Evolutionary conservation across 306 rosid species (phyloP).

Genomic region (Vicia villosa): DNA sequence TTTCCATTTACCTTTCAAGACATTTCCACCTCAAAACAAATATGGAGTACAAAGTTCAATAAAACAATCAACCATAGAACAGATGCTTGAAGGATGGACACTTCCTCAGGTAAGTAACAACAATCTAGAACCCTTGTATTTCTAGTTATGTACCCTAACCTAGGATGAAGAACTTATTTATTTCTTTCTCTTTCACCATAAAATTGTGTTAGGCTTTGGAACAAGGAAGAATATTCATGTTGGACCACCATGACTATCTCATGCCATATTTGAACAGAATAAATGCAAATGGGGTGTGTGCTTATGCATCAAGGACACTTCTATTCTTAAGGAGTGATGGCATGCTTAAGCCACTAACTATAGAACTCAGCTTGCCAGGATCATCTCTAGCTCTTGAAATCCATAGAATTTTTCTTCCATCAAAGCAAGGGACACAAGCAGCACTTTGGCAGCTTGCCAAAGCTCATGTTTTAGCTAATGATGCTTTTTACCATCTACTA

Average conservation of each 20-base stretch:
- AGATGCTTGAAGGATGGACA: conserved; percentile 65
- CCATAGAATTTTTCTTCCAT: conserved; percentile 51
- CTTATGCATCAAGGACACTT: conserved; percentile 71
- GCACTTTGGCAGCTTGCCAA: conserved; percentile 81
- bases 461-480: conserved; percentile 75
- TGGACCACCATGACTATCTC: conserved; percentile 75
- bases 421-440: conserved; percentile 57
- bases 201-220: conserved; percentile 58
- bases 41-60: conserved; percentile 53
- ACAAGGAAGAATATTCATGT: conserved; percentile 51
- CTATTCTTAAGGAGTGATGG: conserved; percentile 63
- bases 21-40: conserved; percentile 60
- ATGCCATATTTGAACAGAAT: conserved; percentile 64
- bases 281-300: conserved; percentile 47
- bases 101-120: conserved; percentile 44
- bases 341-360: conserved; percentile 65
- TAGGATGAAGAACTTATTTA: neutral
- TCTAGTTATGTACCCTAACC: neutral
- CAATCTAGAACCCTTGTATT: conserved; percentile 2
- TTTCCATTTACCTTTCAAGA: conserved; percentile 45
- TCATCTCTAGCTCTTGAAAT: conserved; percentile 28
- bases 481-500: conserved; percentile 63
- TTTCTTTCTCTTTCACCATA: neutral
- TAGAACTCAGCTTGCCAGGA: conserved; percentile 68
- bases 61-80: conserved; percentile 45